Conservation (phyloP, 164 flowering plant species). For the Aristolochia contorta region DNA sequence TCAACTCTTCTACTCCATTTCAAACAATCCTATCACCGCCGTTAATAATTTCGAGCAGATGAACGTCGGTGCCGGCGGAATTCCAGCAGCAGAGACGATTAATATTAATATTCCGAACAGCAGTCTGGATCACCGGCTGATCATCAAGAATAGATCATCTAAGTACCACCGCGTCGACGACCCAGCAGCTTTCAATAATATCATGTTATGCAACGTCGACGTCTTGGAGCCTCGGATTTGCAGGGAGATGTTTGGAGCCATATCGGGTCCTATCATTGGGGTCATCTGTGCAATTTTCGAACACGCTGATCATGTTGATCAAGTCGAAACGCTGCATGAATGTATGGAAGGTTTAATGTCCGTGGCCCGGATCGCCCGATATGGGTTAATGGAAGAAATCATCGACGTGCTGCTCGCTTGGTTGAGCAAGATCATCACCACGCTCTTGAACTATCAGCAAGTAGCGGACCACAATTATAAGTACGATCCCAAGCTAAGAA, state of each 20-base stretch:
- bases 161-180: no score
- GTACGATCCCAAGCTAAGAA: constrained; percentile 74
- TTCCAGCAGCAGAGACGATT: no score
- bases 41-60: no score
- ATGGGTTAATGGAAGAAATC: constrained; percentile 64
- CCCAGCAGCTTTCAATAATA: no score
- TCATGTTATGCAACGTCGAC: constrained; percentile 31
- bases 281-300: constrained; percentile 69
- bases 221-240: constrained; percentile 41
- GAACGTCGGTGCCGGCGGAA: no score
- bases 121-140: no score
- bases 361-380: constrained; percentile 53
- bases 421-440: constrained; percentile 81
- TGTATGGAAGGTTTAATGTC: constrained; percentile 71
- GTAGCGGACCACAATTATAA: no score
- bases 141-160: no score
- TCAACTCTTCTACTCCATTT: constrained; percentile 75
- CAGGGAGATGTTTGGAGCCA: constrained; percentile 77
- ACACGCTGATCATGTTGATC: constrained; percentile 77
- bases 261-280: constrained; percentile 79
- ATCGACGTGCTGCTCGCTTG: constrained; percentile 77
- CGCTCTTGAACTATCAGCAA: constrained; percentile 72
- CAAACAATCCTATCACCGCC: constrained; percentile 52
- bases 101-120: no score
- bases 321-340: constrained; percentile 64